Evolutionary conservation across 2,329 filamentous ascomycete genomes (phyloP), one percentile per base, ranked within the genome.

Genomic region (Chaetomium olivaceum): DNA sequence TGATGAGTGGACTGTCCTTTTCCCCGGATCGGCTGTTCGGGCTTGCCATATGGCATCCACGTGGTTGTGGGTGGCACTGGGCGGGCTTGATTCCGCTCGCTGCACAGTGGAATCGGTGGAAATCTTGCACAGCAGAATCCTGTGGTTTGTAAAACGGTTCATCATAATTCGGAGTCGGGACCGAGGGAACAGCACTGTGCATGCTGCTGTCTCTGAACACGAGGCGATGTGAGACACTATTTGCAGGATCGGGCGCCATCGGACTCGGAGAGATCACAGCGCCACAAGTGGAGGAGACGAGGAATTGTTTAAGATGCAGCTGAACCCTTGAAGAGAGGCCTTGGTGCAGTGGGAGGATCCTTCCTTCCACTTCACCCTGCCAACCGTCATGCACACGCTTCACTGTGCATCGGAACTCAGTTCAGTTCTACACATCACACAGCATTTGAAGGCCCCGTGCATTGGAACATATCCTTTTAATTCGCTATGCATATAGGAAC

Each of bases 11-110:
- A 21, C 31, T 46, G 21, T 4, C 43, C 14, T 29, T 54, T 36
- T 56, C 52, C 52, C 52, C 52, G 59, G 31, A 43, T 55, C 50
- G 59, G 23, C 59, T 54, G 48, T 39, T 43, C 33, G 48, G 19
- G 27, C 33, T 23, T 50, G 62, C 62, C 62, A 59, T 48, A 59
- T 64, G 56, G 62, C 62, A 55, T 56, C 62, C 62, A 64, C 62
- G 56, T 64, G 62, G 55, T 16, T 11, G 4, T 16, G 39, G 8
- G 39, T 12, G n/a, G 27, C 27, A 29, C 27, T 29, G 27, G 27
- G 27, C 6, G 27, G 27, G 46, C 19, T 21, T 48, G n/a, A 48
- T 48, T 7, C 21, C 11, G 46, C 6, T 6, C 31, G 7, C 21
- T 23, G 46, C 7, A 48, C 46, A 48, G 46, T 48, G 46, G 46